A percentile compares a stretch with the other conserved stretches of the same genome.
Conservation (phyloP, 2,329 filamentous ascomycete genomes). For the Dendrostoma leiphaemia region DNA sequence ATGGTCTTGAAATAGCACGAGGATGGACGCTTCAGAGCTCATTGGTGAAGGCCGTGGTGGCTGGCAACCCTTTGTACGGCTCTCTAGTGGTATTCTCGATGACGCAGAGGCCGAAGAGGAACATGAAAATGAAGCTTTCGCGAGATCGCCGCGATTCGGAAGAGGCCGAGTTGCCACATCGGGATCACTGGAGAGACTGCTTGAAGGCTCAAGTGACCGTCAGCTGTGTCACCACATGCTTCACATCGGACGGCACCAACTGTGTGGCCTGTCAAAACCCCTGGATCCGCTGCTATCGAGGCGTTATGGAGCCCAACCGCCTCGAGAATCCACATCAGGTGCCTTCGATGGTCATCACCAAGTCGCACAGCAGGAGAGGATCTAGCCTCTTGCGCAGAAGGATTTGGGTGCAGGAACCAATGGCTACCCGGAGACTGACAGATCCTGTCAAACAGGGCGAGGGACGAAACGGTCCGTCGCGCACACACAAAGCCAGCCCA, state of each 20-base stretch:
- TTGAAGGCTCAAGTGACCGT: constrained; percentile 8
- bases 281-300: too few species aligned
- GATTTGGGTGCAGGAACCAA: not conserved
- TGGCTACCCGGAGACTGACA: not conserved
- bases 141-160: constrained; percentile 8
- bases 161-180: not conserved
- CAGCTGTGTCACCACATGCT: constrained; percentile 4
- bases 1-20: constrained; percentile 2
- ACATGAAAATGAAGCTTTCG: constrained; percentile 5
- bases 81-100: not conserved
- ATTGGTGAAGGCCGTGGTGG: constrained; percentile 12
- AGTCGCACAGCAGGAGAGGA: constrained; percentile 10
- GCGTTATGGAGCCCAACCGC: too few species aligned
- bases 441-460: not conserved
- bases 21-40: not conserved
- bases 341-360: not conserved
- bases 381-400: constrained; percentile 1
- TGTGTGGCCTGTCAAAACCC: too few species aligned
- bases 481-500: not conserved
- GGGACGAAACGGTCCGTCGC: not conserved
- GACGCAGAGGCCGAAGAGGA: constrained; percentile 4
- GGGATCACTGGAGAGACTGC: constrained; percentile 3
- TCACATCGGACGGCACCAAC: not conserved
- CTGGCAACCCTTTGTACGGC: constrained; percentile 7
- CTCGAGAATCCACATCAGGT: not conserved